Conservation (phyloP, 805 yeast genomes). For the Candida montana region DNA sequence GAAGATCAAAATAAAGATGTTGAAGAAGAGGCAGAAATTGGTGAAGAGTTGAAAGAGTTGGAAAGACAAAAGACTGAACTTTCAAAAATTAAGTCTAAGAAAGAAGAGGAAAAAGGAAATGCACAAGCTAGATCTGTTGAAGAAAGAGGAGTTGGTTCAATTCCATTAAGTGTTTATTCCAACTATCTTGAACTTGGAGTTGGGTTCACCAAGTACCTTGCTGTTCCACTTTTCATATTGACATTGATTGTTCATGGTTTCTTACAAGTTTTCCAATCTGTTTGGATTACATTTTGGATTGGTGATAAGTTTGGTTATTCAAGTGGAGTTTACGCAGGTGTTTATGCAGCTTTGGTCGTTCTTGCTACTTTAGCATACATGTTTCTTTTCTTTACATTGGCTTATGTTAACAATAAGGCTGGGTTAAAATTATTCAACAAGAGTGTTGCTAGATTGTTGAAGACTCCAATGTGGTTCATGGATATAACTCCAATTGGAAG, state of each 20-base stretch:
- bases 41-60: constrained; percentile 25
- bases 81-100: constrained; percentile 19
- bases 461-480: constrained; percentile 77
- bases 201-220: constrained; percentile 30
- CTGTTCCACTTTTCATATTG: constrained; percentile 26
- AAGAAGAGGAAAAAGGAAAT: constrained; percentile 1
- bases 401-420: constrained; percentile 47
- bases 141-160: constrained; percentile 16
- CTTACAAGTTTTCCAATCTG: constrained; percentile 51
- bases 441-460: constrained; percentile 53
- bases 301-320: constrained; percentile 41
- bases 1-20: constrained; percentile 25
- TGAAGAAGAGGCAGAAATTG: constrained; percentile 20
- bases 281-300: constrained; percentile 80
- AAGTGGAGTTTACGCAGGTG: constrained; percentile 58
- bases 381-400: constrained; percentile 51
- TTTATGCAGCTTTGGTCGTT: constrained; percentile 50
- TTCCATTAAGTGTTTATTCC: constrained; percentile 31
- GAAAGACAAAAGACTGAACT: constrained; percentile 17
- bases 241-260: constrained; percentile 35
- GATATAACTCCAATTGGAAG: constrained; percentile 86
- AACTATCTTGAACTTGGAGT: constrained; percentile 43
- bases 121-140: constrained; percentile 9
- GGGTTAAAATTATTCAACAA: constrained; percentile 49
- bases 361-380: constrained; percentile 42